phyloP scores from a whole-genome alignment of 2,329 filamentous ascomycete species.

The Calonectria crousiana region DNA sequence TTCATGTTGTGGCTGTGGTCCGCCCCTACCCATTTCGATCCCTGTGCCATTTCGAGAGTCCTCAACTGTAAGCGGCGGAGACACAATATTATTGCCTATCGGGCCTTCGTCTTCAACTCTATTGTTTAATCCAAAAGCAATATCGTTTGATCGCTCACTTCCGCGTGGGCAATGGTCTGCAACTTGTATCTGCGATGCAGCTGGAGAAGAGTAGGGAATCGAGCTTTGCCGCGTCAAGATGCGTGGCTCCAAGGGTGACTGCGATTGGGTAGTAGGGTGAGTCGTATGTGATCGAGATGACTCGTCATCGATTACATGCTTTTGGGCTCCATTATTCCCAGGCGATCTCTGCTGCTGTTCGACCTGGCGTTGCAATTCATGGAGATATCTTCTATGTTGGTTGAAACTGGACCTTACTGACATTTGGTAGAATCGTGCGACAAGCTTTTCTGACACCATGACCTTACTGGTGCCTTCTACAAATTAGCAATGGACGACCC shows the following conservation, averaged over 20 bases:
- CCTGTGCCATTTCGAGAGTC: background rate
- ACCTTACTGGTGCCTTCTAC: constrained; percentile 43
- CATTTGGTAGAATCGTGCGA: background rate
- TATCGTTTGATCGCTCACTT: background rate
- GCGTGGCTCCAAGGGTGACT: background rate
- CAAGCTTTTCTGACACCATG: constrained; percentile 13
- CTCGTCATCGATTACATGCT: constrained; percentile 1
- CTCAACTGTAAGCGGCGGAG: background rate
- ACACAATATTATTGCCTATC: background rate
- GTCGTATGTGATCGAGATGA: constrained; percentile 22
- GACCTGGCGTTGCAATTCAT: constrained; percentile 39
- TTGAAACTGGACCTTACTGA: background rate
- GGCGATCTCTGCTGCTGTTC: constrained; percentile 33
- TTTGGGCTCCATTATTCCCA: background rate
- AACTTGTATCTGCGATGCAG: constrained; percentile 1
- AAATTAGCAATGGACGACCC: constrained; percentile 47
- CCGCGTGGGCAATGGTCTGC: background rate
- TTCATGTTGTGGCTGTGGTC: constrained; percentile 31
- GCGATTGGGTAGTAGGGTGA: background rate
- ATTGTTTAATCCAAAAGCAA: background rate
- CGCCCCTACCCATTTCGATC: background rate
- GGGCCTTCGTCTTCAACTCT: background rate
- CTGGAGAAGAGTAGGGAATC: background rate
- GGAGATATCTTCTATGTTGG: constrained; percentile 36
- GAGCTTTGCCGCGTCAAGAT: constrained; percentile 19